Percentiles rank a stretch among this genome's conserved stretches.
Conservation (phyloP, 129 eudicot species). For the Deinandra increscens region DNA sequence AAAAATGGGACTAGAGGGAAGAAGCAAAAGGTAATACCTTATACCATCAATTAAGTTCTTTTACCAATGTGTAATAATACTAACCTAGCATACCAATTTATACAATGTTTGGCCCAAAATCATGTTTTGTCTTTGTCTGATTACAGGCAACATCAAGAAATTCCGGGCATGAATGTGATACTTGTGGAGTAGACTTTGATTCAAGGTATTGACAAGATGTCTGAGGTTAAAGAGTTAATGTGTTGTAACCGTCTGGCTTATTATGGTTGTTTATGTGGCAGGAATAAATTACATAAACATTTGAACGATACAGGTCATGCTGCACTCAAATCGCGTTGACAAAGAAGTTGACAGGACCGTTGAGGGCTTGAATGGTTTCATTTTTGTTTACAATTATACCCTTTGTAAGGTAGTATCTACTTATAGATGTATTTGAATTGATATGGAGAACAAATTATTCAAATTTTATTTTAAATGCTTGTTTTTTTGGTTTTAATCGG, state of each 20-base stretch:
- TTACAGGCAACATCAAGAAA: constrained; percentile 54
- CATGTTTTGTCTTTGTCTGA: not conserved
- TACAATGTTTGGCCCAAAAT: constrained; percentile 2
- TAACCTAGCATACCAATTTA: not conserved
- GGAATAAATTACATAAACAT: constrained; percentile 81
- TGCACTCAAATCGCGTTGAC: constrained; percentile 53
- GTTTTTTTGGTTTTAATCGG: not conserved
- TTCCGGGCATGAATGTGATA: constrained; percentile 65
- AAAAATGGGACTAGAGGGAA: constrained; percentile 53
- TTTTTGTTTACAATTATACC: constrained; percentile 22
- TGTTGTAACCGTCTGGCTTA: constrained; percentile 7
- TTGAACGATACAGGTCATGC: constrained; percentile 84
- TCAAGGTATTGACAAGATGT: constrained; percentile 52
- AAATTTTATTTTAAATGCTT: constrained; percentile 1
- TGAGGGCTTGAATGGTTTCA: constrained; percentile 6
- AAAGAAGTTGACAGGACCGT: constrained; percentile 6
- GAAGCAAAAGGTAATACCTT: constrained; percentile 71
- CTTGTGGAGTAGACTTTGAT: constrained; percentile 76
- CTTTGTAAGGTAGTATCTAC: constrained; percentile 17
- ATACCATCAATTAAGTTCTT: not conserved
- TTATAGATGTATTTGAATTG: constrained; percentile 7
- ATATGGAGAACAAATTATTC: not conserved
- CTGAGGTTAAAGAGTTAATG: not conserved
- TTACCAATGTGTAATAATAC: not conserved
- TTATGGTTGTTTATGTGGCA: constrained; percentile 33